Evolutionary conservation across 176 grass and related monocot genomes (phyloP), one percentile per base, ranked within the genome.

Genomic region (Typha latifolia): DNA sequence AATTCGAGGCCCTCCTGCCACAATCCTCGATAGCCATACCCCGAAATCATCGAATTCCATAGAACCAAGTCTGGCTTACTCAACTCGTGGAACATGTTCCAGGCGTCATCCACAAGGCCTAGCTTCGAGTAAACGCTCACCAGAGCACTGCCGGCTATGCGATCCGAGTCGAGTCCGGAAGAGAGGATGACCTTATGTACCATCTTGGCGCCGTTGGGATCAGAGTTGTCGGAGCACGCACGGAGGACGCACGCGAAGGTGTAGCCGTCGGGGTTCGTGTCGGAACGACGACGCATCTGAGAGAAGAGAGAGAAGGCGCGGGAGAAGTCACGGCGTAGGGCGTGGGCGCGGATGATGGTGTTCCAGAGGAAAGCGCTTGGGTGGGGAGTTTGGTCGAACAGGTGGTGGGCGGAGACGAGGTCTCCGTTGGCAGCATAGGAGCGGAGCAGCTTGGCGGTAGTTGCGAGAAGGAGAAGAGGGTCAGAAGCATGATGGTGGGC

Each of bases 211-310:
- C 51, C 68, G 11, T 19, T 55, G 32, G 49, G 73, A 49, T 76
- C 55, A 12, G 74, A 70, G 70, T 47, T 75, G 16, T 86, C 88
- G 2, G 81, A 74, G 78, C 78, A 91, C 15, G 81, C 63, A 51
- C 88, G 88, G 74, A 91, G 32, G 63, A 81, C 43, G 68, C 88
- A 91, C 57, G 84, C 84, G 74, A 86, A 91, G 74, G 84, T 86
- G 74, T 72, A 76, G 15, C 74, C 74, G 24, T 86, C 88, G 27
- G 88, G 84, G 14, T 14, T 14, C 3, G 74, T 59, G 59, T 29
- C 12, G 62, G 77, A 77, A 66, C 51, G 70, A 7, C 74, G 84
- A 77, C 34, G 34, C 34, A 91, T 80, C 49, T 23, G 62, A 4
- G 61, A 43, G 78, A 91, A 86, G 61, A 84, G 71, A 6, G 51